Evolutionary conservation across 2,329 filamentous ascomycete genomes (phyloP), one percentile per base, ranked within the genome.

Genomic region (Lachnellula subtilissima): DNA sequence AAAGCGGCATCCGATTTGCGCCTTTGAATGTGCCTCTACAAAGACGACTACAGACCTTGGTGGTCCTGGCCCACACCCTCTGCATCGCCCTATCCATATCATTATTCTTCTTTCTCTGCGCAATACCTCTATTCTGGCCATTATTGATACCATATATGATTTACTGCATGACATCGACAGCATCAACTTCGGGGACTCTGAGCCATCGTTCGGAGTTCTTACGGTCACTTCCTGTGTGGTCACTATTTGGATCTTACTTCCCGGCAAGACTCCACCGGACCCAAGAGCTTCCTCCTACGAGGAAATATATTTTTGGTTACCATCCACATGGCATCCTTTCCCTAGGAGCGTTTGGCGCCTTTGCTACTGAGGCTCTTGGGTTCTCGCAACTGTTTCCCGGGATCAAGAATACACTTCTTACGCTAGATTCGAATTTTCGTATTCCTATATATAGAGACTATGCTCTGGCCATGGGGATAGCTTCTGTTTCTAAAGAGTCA

Each of bases 261-360:
- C 94, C 94, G 4, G 90, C 91, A 48, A 83, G 82, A 55, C 80
- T 99, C 40, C 91, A 97, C 75, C 90, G 94, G 62, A 94, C 90
- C 4, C 82, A 88, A 62, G 80, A 87, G 55, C 82, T 99, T 6
- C 82, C 88, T 22, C 82, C 91, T 0, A 91, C 87, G 1, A 81
- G 91, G 60, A 96, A 96, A 73, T 99, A 97, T 75, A 91, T 99
- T 61, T 91, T 99, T 66, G 93, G 93, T 46, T 97, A 97, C 72
- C 94, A 97, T 67, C 94, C 94, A 0, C 94, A 99, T 69, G 93
- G 94, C 23, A 97, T 99, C 72, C 97, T 99, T 67, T 94, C 89
- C 5, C 91, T 97, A 66, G 94, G 93, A n/a, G 93, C 92, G 0
- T 97, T 93, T 75, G 89, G 86, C 5, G 89, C 92, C 5, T 97